phyloP scores from a whole-genome alignment of 202 grass and related monocot genomes.

The Zizania palustris region DNA sequence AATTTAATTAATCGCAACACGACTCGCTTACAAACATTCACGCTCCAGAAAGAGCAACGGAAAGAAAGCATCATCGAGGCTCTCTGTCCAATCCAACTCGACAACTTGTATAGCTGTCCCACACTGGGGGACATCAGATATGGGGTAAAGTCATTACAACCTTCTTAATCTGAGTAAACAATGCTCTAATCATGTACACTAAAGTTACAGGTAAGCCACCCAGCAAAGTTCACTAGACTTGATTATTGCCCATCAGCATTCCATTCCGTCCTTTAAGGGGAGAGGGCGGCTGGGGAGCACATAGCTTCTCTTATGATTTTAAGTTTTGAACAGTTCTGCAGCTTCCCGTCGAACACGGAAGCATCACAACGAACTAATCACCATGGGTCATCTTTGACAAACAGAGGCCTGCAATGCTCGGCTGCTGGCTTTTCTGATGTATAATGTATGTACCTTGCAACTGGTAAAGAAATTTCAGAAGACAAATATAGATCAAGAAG shows the following conservation, averaged over 20 bases:
- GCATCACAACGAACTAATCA: constrained; percentile 29
- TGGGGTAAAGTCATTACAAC: constrained; percentile 42
- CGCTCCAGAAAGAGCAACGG: constrained; percentile 40
- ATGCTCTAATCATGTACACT: constrained; percentile 60
- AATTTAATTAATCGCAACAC: constrained; percentile 46
- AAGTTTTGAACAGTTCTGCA: background rate
- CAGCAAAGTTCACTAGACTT: constrained; percentile 11
- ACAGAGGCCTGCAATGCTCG: constrained; percentile 32
- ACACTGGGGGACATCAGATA: background rate
- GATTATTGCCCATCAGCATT: constrained; percentile 5
- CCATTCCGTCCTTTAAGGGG: background rate
- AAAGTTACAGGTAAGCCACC: constrained; percentile 46
- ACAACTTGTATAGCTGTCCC: constrained; percentile 35
- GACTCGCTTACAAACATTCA: constrained; percentile 44
- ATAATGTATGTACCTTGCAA: constrained; percentile 61
- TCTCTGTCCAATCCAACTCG: constrained; percentile 35
- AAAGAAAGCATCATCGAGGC: constrained; percentile 26
- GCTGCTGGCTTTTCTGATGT: constrained; percentile 39
- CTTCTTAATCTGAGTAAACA: constrained; percentile 34
- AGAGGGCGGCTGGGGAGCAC: background rate
- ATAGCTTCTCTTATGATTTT: background rate
- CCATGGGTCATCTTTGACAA: constrained; percentile 24
- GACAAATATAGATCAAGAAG: constrained; percentile 45
- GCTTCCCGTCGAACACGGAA: constrained; percentile 22
- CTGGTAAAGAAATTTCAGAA: constrained; percentile 40